Evolutionary conservation across 2,329 filamentous ascomycete genomes (phyloP).

Genomic region (Trichoderma gracile): DNA sequence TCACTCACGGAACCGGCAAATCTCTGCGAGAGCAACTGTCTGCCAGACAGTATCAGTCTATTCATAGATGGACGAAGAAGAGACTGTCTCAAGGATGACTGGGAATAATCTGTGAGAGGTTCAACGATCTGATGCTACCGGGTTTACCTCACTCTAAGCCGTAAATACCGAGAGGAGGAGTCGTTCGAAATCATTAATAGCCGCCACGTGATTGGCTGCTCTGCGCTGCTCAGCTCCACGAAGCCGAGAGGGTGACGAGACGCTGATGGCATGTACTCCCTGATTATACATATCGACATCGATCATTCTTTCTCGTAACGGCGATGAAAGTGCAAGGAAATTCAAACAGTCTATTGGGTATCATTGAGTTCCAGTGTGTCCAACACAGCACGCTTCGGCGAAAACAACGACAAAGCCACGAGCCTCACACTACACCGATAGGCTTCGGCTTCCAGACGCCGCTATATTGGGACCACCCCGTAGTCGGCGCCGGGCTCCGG

Average conservation of each 20-base stretch:
- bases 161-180: not conserved
- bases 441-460: conserved; percentile 59
- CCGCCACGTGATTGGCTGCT: conserved; percentile 25
- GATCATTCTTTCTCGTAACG: not conserved
- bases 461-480: conserved; percentile 52
- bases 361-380: conserved; percentile 1
- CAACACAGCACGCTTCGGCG: not conserved
- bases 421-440: conserved; percentile 53
- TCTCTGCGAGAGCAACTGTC: conserved; percentile 19
- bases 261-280: conserved; percentile 14
- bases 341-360: not conserved
- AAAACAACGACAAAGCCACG: not conserved
- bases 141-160: not conserved
- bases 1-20: conserved; percentile 21
- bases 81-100: not conserved
- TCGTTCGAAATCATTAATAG: conserved; percentile 7
- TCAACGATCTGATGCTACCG: not conserved
- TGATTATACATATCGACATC: not conserved
- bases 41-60: conserved; percentile 4
- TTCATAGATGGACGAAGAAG: conserved; percentile 17
- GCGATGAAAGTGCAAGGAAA: not conserved
- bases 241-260: conserved; percentile 20
- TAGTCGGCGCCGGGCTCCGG: conserved; percentile 28
- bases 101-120: not conserved
- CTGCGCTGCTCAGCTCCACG: not conserved